Percentiles rank a stretch among this genome's conserved stretches.
Conservation (phyloP, 2,329 filamentous ascomycete genomes). For the Pezizomycotina sp. region DNA sequence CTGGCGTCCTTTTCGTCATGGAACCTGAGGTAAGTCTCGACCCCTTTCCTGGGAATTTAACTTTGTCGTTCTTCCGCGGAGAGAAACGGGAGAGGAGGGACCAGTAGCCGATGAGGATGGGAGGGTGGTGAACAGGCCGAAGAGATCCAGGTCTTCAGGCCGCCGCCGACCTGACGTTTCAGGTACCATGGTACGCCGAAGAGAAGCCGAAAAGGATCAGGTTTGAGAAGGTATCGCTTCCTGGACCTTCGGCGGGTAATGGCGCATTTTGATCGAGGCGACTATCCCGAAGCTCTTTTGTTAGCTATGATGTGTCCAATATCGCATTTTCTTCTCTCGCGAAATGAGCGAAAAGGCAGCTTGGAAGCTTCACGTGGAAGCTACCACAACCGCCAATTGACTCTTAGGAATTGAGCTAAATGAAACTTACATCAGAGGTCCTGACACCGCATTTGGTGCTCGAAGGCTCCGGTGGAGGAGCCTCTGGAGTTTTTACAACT, state of each 20-base stretch:
- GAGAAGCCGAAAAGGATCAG: slow-evolving; percentile 54
- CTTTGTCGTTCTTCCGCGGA: slow-evolving; percentile 86
- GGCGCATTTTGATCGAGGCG: slow-evolving; percentile 82
- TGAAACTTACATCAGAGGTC: slow-evolving; percentile 37
- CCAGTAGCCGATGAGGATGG: slow-evolving; percentile 79
- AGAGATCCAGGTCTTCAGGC: slow-evolving; percentile 73
- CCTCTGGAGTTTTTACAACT: slow-evolving; percentile 44
- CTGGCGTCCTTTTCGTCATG: slow-evolving; percentile 42
- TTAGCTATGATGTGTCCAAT: background rate
- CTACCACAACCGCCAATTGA: background rate
- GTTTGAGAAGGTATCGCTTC: slow-evolving; percentile 79
- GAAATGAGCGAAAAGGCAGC: slow-evolving; percentile 1
- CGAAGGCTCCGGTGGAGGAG: slow-evolving; percentile 34
- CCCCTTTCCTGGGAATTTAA: slow-evolving; percentile 66
- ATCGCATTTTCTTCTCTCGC: background rate
- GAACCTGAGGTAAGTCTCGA: slow-evolving; percentile 83
- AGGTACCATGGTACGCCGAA: slow-evolving; percentile 60
- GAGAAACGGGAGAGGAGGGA: slow-evolving; percentile 60
- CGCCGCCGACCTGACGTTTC: slow-evolving; percentile 68
- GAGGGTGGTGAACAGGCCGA: slow-evolving; percentile 58
- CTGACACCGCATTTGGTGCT: slow-evolving; percentile 41
- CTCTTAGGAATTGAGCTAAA: slow-evolving; percentile 6
- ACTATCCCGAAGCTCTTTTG: slow-evolving; percentile 44
- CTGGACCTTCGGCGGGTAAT: slow-evolving; percentile 73
- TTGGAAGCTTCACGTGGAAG: slow-evolving; percentile 1